Evolutionary conservation across 1,284 basidiomycete genomes (phyloP), one percentile per base, ranked within the genome.

Genomic region (Paramarasmius palmivorus): DNA sequence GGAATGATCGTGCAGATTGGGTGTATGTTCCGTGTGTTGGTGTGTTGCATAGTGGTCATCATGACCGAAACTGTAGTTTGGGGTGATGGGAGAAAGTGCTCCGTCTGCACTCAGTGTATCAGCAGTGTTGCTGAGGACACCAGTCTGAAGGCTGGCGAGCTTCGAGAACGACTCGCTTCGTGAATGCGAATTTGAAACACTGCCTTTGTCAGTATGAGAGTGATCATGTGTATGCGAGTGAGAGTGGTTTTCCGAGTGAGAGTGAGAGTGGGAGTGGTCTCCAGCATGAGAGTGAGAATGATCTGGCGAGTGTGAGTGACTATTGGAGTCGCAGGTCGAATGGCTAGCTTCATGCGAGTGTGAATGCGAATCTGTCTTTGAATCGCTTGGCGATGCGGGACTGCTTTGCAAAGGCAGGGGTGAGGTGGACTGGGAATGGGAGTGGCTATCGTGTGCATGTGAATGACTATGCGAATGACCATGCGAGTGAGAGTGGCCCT

Each of bases 401-500:
- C 65, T 37, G 17, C 9, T 58, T 42, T 63, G 57, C 7, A 56
- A 55, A 42, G 63, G 62, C 7, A 64, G 52, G 51, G 55, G 51
- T 51, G 59, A 9, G 35, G 44, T 14, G 15, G 47, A 48, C 49
- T 63, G 61, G 4, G 59, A 56, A 46, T 61, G 61, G 4, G 51
- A 7, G n/a, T 56, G 56, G 59, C 72, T 65, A 47, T 67, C 65
- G 52, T 68, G 69, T 20, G 57, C 64, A 60, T 73, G 73, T 15
- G 68, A 65, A 57, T 67, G 65, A 23, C 61, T 52, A 56, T 74
- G 77, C 14, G 67, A 71, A 59, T 81, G 79, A 0, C 71, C 73
- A 69, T 83, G 75, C 0, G 75, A 75, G 53, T 83, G 80, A 17
- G 77, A 82, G 66, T 86, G 84, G 5, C 82, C 80, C 79, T 81